Evolutionary conservation across 2,329 filamentous ascomycete species (phyloP), one percentile per base, ranked within the genome.

Genomic region (Dactylellina drechsleri): DNA sequence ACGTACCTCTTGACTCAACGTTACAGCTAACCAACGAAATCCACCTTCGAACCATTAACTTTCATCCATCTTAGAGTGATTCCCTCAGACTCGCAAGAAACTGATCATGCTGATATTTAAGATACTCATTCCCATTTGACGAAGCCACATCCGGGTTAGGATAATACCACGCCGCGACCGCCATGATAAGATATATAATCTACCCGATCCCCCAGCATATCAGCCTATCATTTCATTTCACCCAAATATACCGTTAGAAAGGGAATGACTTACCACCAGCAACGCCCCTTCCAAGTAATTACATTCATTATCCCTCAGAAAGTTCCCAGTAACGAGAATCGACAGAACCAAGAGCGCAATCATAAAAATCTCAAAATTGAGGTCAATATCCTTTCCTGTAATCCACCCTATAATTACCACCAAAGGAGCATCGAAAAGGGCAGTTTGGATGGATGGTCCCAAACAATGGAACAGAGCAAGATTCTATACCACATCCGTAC

Each of bases 261-360:
- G 23, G 23, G n/a, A 16, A 41, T 31, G 12, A 75, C 70, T 18
- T 59, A 91, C 86, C 16, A 97, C 87, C 77, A 92, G 92, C 16
- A 97, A 85, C 23, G 88, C 87, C 1, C 93, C 93, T 81, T 97
- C 93, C 3, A 97, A 86, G 80, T 96, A 97, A 80, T 97, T 96
- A 76, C 89, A 92, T 85, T 95, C 94, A 78, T 92, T 89, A 80
- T 97, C 93, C 58, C 92, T 86, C 65, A 97, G 83, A 82, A 97
- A 96, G 76, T 92, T 92, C 0, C 93, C 92, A 43, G 96, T 91
- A 0, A 93, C 92, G 49, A 97, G 84, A 79, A 97, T 94, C 28
- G 92, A 88, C 23, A 97, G 85, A 67, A 97, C 88, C 7, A 97
- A 84, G 77, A 96, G 86, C 67, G 91, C 87, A 18, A 96, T 86